Percentiles rank a stretch among this genome's conserved stretches.
Evolutionary conservation across 768 basidiomycete genomes (phyloP).

Genomic region (Hygrocybe coccinea): DNA sequence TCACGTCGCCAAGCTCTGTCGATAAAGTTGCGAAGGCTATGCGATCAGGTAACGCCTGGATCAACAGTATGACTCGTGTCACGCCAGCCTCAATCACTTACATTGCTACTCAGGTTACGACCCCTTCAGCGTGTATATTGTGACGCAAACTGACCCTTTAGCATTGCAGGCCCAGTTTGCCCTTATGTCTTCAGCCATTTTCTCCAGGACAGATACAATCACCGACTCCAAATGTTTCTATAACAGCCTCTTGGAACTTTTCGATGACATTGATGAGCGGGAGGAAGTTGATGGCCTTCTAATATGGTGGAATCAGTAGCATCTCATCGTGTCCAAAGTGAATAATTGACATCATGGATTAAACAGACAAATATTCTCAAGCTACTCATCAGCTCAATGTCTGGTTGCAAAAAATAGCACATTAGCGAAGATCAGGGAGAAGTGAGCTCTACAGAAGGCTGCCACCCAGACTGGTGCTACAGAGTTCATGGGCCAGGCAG

Average conservation of each 20-base stretch:
- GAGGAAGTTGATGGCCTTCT: conserved; percentile 6
- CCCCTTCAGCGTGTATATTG: neutral
- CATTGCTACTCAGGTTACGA: conserved; percentile 6
- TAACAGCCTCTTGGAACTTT: conserved; percentile 9
- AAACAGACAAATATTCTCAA: conserved; percentile 11
- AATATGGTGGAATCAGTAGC: conserved; percentile 9
- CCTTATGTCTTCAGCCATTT: conserved; percentile 10
- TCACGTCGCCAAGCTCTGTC: neutral
- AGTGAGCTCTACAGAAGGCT: neutral
- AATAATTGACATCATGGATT: neutral
- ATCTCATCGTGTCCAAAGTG: neutral
- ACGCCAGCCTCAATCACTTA: conserved; percentile 1
- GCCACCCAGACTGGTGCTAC: neutral
- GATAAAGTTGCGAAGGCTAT: neutral
- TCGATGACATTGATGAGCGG: conserved; percentile 12
- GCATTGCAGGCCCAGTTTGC: conserved; percentile 6
- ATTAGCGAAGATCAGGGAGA: neutral
- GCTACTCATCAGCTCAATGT: neutral
- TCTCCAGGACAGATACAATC: conserved; percentile 11
- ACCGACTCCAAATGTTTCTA: conserved; percentile 17
- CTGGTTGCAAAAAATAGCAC: conserved; percentile 6
- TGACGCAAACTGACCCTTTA: neutral
- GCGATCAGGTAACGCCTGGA: neutral
- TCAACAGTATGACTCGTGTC: neutral
- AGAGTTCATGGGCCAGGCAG: no score